Percentiles rank a stretch among this genome's conserved stretches.
Conservation (phyloP, 495 filamentous ascomycete genomes). For the Evernia prunastri region DNA sequence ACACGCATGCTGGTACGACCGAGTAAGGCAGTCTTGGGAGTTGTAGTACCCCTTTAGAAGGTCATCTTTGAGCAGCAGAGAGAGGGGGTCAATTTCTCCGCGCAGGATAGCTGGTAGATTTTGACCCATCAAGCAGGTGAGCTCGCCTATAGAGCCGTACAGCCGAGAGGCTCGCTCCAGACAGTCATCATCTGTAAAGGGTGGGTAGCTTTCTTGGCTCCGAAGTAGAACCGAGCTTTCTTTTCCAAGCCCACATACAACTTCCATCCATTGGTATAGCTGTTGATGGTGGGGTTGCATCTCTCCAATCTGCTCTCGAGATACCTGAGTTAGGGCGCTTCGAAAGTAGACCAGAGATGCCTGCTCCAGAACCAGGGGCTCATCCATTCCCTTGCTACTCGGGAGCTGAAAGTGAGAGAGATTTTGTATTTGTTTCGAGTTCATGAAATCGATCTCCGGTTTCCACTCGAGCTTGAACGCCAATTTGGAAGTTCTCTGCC, state of each 20-base stretch:
- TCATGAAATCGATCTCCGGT: conserved; percentile 8
- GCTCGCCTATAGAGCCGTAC: no score
- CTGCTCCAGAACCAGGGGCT: conserved; percentile 2
- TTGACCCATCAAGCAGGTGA: no score
- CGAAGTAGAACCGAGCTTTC: no score
- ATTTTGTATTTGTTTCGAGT: background rate
- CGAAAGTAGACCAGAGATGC: conserved; percentile 2
- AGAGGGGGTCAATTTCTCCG: background rate
- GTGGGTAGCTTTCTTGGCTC: no score
- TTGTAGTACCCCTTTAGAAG: conserved; percentile 3
- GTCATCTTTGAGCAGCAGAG: conserved; percentile 1
- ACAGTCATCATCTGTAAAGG: no score
- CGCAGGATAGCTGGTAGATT: background rate
- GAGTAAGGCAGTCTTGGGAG: background rate
- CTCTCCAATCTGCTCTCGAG: no score
- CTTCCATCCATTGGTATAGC: no score
- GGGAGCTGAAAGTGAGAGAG: background rate
- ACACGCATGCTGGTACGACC: background rate
- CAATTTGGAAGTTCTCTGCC: background rate
- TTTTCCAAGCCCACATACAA: no score
- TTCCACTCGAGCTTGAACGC: conserved; percentile 11
- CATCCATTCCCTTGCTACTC: background rate
- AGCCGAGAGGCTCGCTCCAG: no score
- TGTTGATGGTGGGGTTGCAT: no score
- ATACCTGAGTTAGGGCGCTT: no score